phyloP scores from a whole-genome alignment of 2,329 filamentous ascomycete genomes.

The Ceratocystis papillata region DNA sequence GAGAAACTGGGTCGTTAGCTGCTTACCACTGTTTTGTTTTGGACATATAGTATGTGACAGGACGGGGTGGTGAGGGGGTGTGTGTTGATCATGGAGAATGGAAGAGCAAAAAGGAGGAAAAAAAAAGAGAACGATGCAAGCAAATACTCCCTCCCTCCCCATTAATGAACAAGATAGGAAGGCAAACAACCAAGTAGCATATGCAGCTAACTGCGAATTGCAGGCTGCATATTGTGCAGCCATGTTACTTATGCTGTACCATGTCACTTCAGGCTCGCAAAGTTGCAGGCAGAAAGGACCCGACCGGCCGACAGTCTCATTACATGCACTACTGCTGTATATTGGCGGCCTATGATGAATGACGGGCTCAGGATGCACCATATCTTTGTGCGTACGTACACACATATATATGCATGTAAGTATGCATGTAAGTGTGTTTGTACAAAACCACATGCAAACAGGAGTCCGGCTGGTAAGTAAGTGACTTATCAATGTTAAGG shows the following conservation, averaged over 20 bases:
- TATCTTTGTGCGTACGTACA: not conserved
- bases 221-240: slow-evolving; percentile 7
- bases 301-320: not conserved
- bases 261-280: not conserved
- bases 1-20: slow-evolving; percentile 5
- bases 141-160: not conserved
- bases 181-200: not conserved
- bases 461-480: not conserved
- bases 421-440: not conserved
- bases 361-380: not conserved
- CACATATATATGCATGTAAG: not conserved
- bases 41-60: not conserved
- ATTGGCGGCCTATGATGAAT: not conserved
- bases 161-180: not conserved
- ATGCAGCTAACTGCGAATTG: slow-evolving; percentile 2
- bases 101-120: not conserved
- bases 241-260: not conserved
- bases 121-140: not conserved
- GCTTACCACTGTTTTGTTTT: slow-evolving; percentile 6
- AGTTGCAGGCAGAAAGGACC: not conserved
- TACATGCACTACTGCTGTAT: slow-evolving; percentile 9
- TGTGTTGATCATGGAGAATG: slow-evolving; percentile 3
- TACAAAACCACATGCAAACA: not conserved
- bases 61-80: not conserved
- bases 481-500: not conserved